These are phyloP conservation scores for Colletotrichum lini DNA, from an alignment of 2,329 filamentous ascomycete genomes.

Conservation along the genomic window DNA sequence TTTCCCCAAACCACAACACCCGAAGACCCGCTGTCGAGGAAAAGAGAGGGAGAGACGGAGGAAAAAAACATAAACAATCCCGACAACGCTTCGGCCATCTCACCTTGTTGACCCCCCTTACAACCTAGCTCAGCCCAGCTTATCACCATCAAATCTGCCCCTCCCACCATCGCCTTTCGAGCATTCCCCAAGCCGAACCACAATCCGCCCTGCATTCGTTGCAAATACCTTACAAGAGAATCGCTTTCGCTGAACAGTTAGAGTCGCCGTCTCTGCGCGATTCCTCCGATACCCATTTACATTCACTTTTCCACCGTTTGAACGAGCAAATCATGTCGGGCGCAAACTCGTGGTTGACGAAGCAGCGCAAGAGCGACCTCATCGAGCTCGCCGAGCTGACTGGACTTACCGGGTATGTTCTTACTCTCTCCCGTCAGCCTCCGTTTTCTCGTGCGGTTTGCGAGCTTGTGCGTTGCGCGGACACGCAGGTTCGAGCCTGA, in stretches of 20 bases:
- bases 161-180: constrained; percentile 28
- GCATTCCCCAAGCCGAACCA: constrained; percentile 13
- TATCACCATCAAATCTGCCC: constrained; percentile 39
- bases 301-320: constrained; percentile 16
- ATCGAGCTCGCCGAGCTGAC: constrained; percentile 79
- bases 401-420: constrained; percentile 79
- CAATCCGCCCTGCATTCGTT: constrained; percentile 22
- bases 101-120: constrained; percentile 14
- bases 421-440: constrained; percentile 1
- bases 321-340: constrained; percentile 66
- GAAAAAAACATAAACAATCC: constrained; percentile 54
- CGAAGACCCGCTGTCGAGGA: constrained; percentile 34
- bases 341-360: constrained; percentile 80
- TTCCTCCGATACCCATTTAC: constrained; percentile 30
- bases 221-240: constrained; percentile 8
- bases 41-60: constrained; percentile 38
- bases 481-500: background rate
- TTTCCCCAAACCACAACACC: constrained; percentile 25
- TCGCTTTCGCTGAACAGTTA: constrained; percentile 1
- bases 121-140: constrained; percentile 32
- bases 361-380: constrained; percentile 87
- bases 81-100: constrained; percentile 43
- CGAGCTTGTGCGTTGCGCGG: constrained; percentile 9
- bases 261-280: constrained; percentile 37
- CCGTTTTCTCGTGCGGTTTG: background rate